Conservation (phyloP, 768 basidiomycete genomes). For the Boletellus sp. region DNA sequence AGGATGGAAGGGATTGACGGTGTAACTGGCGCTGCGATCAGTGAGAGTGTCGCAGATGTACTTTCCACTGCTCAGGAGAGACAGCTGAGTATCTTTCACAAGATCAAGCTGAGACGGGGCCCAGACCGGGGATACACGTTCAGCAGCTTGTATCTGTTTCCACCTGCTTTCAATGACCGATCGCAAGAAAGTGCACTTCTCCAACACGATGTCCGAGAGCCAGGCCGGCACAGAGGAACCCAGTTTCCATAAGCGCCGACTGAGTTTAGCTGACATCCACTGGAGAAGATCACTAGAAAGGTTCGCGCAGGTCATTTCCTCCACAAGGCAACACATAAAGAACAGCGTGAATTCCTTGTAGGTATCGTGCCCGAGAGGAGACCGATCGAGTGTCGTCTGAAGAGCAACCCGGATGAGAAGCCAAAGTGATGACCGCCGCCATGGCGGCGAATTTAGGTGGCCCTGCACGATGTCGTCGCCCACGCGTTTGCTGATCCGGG, state of each 20-base stretch:
- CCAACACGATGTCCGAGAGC: neutral
- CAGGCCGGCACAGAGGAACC: neutral
- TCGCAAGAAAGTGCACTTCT: neutral
- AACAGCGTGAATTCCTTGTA: constrained; percentile 51
- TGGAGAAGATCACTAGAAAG: constrained; percentile 6
- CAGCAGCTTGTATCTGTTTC: neutral
- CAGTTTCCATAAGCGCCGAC: neutral
- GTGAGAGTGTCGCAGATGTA: neutral
- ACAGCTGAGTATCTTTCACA: neutral
- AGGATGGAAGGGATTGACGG: neutral
- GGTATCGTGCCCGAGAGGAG: constrained; percentile 3
- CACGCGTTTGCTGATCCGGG: neutral
- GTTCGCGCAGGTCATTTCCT: constrained; percentile 11
- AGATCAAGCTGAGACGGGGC: neutral
- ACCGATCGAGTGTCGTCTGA: constrained; percentile 27
- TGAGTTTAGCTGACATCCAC: neutral
- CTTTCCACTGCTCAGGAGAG: neutral
- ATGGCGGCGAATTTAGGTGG: constrained; percentile 6
- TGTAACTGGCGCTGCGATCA: neutral
- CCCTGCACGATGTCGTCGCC: constrained; percentile 6
- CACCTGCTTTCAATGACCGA: neutral
- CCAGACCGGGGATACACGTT: neutral
- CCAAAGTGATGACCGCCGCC: constrained; percentile 36
- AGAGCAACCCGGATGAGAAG: constrained; percentile 32
- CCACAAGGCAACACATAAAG: constrained; percentile 30